Conservation (phyloP, 306 rosid genomes). For the Dryas octopetala region DNA sequence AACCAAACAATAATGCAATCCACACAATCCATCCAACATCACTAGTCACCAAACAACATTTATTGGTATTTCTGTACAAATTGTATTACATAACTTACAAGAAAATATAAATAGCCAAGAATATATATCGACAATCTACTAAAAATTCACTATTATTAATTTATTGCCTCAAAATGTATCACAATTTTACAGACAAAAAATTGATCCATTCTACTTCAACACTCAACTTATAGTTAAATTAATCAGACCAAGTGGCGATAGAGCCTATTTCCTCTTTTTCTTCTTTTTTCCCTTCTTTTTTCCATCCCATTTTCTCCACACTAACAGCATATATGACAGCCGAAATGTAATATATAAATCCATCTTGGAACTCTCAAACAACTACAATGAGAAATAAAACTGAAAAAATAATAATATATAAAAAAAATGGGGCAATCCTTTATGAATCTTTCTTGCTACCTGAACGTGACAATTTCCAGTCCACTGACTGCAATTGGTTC, state of each 20-base stretch:
- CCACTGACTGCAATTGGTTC: constrained; percentile 54
- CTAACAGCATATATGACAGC: constrained; percentile 31
- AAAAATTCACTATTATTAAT: neutral
- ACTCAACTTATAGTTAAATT: constrained; percentile 19
- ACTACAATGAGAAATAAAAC: constrained; percentile 16
- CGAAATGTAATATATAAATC: constrained; percentile 35
- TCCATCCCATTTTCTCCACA: constrained; percentile 16
- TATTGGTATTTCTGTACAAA: too few relatives aligned
- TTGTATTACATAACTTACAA: too few relatives aligned
- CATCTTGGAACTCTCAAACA: constrained; percentile 35
- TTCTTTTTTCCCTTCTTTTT: neutral
- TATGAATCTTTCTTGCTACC: constrained; percentile 74
- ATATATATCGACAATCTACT: too few relatives aligned
- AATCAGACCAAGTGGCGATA: constrained; percentile 33
- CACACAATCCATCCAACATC: too few relatives aligned
- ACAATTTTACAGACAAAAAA: constrained; percentile 42
- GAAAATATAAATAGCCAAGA: too few relatives aligned
- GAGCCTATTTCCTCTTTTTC: constrained; percentile 14
- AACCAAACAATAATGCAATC: too few relatives aligned
- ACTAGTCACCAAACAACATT: too few relatives aligned
- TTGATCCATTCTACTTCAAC: constrained; percentile 38
- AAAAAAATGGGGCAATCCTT: constrained; percentile 25
- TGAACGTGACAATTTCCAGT: constrained; percentile 51
- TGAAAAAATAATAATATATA: constrained; percentile 2
- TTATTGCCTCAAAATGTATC: constrained; percentile 32